Conservation (phyloP, 2,329 filamentous ascomycete species). For the Pestalotiopsis sp. region DNA sequence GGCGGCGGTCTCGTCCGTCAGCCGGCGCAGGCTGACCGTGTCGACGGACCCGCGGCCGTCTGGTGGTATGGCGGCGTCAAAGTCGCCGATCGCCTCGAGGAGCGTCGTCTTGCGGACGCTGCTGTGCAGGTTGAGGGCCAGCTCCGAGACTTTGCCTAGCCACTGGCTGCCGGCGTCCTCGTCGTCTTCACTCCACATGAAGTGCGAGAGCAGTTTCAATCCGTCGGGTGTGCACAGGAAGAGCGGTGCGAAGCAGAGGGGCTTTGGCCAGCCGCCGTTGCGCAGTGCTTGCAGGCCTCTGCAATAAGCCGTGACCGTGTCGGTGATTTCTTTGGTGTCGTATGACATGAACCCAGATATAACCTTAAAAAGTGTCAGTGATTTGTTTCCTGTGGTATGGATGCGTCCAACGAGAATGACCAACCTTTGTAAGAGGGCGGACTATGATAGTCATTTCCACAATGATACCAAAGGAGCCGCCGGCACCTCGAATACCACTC, state of each 20-base stretch:
- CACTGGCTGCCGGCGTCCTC: background rate
- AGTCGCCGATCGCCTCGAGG: background rate
- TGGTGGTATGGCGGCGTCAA: background rate
- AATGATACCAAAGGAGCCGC: slow-evolving; percentile 42
- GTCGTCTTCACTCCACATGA: background rate
- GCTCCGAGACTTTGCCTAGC: background rate
- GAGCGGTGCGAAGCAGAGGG: background rate
- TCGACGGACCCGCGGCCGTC: background rate
- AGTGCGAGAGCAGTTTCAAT: background rate
- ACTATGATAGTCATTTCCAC: slow-evolving; percentile 42
- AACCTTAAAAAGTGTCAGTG: background rate
- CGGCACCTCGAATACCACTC: slow-evolving; percentile 41
- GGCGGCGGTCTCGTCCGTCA: background rate
- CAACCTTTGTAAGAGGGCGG: slow-evolving; percentile 35
- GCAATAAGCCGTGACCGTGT: background rate
- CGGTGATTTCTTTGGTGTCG: background rate
- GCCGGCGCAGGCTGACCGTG: background rate
- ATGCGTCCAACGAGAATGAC: background rate
- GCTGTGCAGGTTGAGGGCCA: background rate
- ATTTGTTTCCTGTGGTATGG: background rate
- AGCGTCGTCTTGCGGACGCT: background rate
- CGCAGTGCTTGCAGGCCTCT: background rate
- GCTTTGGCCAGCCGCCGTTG: background rate
- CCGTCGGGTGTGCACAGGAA: background rate
- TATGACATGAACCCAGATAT: background rate